phyloP scores from a whole-genome alignment of 495 filamentous ascomycete species.

The Podospora pseudopauciseta region DNA sequence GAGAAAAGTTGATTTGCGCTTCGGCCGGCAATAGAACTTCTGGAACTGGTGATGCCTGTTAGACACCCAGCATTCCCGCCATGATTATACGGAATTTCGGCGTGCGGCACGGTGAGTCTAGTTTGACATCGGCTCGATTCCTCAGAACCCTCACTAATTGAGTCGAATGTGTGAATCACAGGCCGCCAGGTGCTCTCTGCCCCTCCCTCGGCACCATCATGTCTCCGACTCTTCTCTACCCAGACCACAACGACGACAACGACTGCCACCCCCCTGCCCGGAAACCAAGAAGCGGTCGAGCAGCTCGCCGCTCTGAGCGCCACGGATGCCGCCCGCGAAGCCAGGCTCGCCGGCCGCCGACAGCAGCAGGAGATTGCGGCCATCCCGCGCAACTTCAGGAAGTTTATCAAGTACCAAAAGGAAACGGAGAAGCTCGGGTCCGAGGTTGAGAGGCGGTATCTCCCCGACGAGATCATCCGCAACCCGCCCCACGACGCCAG shows the following conservation, averaged over 20 bases:
- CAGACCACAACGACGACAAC: background rate
- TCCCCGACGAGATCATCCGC: conserved; percentile 61
- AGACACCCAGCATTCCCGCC: conserved; percentile 16
- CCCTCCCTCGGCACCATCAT: conserved; percentile 32
- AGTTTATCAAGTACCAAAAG: conserved; percentile 23
- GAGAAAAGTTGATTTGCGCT: conserved; percentile 30
- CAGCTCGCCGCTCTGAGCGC: conserved; percentile 1
- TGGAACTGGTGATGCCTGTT: conserved; percentile 15
- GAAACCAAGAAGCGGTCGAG: background rate
- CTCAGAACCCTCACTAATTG: conserved; percentile 13
- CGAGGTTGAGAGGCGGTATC: conserved; percentile 54
- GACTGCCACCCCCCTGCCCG: conserved; percentile 16
- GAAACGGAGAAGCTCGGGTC: conserved; percentile 51
- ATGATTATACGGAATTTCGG: conserved; percentile 55
- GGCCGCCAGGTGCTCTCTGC: conserved; percentile 47
- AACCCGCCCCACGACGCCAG: conserved; percentile 79
- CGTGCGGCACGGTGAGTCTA: conserved; percentile 44
- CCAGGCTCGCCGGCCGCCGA: conserved; percentile 2
- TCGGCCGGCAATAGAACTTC: conserved; percentile 5
- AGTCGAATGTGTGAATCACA: conserved; percentile 21
- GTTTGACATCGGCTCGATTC: background rate
- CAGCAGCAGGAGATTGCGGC: conserved; percentile 26
- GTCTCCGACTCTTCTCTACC: conserved; percentile 33
- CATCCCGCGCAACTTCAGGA: conserved; percentile 31
- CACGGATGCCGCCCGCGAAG: conserved; percentile 10